Conservation (phyloP, 2,329 filamentous ascomycete species). For the Exophiala lecanii-corni region DNA sequence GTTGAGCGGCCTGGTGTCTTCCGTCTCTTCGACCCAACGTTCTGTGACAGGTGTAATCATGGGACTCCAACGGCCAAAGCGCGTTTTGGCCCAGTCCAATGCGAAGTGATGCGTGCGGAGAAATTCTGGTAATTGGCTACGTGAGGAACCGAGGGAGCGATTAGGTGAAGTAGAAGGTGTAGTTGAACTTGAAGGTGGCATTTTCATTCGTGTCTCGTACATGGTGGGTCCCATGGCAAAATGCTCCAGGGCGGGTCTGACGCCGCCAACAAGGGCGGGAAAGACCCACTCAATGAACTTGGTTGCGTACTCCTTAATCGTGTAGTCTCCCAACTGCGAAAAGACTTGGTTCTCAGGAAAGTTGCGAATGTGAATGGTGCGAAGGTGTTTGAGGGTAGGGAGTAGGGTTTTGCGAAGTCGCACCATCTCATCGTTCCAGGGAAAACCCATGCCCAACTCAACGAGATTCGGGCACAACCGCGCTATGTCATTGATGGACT, state of each 20-base stretch:
- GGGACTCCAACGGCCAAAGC: conserved; percentile 25
- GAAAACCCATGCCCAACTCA: conserved; percentile 26
- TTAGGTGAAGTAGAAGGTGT: background rate
- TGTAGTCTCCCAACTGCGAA: conserved; percentile 26
- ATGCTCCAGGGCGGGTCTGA: conserved; percentile 19
- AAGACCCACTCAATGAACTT: conserved; percentile 28
- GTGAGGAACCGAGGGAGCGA: too few species aligned
- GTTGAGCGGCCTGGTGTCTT: conserved; percentile 20
- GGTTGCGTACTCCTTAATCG: conserved; percentile 26
- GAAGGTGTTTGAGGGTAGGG: conserved; percentile 20
- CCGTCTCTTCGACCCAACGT: conserved; percentile 25
- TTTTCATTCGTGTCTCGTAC: conserved; percentile 25
- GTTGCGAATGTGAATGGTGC: conserved; percentile 27
- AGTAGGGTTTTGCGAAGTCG: conserved; percentile 23
- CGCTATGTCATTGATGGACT: conserved; percentile 25
- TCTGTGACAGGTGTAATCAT: conserved; percentile 26
- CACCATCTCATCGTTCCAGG: conserved; percentile 27
- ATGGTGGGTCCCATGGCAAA: conserved; percentile 27
- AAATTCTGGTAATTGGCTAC: conserved; percentile 21
- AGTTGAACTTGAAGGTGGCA: conserved; percentile 1
- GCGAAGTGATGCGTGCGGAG: conserved; percentile 26
- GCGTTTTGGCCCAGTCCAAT: conserved; percentile 26
- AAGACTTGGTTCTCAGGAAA: conserved; percentile 25
- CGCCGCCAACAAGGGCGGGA: conserved; percentile 15
- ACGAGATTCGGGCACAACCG: conserved; percentile 24